Conservation (phyloP, 768 basidiomycete genomes). For the Lentinus brumalis region DNA sequence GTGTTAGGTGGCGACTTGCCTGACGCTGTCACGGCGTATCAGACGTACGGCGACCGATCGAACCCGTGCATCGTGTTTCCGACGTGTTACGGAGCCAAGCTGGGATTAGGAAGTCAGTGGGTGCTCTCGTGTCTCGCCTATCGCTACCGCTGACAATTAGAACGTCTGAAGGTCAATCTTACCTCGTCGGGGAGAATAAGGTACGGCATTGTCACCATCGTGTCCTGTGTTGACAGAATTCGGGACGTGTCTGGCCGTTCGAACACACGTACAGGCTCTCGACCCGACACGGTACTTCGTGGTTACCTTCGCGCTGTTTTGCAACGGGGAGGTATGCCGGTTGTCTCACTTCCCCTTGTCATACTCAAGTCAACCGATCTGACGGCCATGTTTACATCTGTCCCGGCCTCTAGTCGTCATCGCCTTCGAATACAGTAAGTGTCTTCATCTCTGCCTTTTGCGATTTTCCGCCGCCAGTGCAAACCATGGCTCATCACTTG, state of each 20-base stretch:
- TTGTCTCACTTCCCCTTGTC: not conserved
- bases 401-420: not conserved
- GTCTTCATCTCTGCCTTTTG: not conserved
- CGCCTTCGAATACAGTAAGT: not conserved
- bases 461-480: not conserved
- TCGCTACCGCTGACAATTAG: not conserved
- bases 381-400: not conserved
- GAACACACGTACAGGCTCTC: constrained; percentile 18
- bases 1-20: constrained; percentile 28
- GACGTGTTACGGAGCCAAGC: constrained; percentile 29
- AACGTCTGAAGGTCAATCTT: constrained; percentile 19
- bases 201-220: not conserved
- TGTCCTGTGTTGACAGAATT: not conserved
- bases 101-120: constrained; percentile 22
- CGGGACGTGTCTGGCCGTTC: not conserved
- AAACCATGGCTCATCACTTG: not conserved
- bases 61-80: constrained; percentile 31
- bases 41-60: constrained; percentile 25
- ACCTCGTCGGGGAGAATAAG: constrained; percentile 27
- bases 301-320: constrained; percentile 32
- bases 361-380: too few relatives aligned
- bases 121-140: not conserved
- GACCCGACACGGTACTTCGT: constrained; percentile 30
- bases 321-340: constrained; percentile 31
- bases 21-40: constrained; percentile 29